phyloP scores from a whole-genome alignment of 495 filamentous ascomycete genomes.

The Chaetomidium leptoderma region DNA sequence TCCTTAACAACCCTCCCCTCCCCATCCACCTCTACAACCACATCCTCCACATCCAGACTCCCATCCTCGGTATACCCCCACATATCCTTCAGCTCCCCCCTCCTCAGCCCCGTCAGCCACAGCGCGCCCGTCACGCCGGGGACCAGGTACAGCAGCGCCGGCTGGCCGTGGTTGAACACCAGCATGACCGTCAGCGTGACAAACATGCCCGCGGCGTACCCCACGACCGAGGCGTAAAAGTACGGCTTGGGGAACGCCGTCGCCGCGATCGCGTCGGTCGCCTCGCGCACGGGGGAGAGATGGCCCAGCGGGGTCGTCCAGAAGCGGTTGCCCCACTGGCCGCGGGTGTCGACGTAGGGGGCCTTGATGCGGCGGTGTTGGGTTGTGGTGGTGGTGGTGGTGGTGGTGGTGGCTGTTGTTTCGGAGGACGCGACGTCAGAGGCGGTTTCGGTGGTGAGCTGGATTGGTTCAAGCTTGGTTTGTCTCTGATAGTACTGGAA shows the following conservation, averaged over 20 bases:
- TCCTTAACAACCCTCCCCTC: conserved; percentile 22
- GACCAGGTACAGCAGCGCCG: conserved; percentile 89
- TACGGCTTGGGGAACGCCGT: conserved; percentile 76
- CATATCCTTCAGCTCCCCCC: conserved; percentile 68
- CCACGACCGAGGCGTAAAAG: conserved; percentile 72
- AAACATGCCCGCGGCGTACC: conserved; percentile 78
- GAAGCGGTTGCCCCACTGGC: conserved; percentile 79
- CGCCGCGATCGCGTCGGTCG: conserved; percentile 41
- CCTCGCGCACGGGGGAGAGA: conserved; percentile 35
- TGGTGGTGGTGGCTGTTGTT: conserved; percentile 28
- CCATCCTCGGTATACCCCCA: conserved; percentile 77
- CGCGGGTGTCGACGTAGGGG: conserved; percentile 54
- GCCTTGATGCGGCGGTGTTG: conserved; percentile 49
- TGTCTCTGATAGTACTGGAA: conserved; percentile 69
- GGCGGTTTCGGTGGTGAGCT: conserved; percentile 29
- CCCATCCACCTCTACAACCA: conserved; percentile 39
- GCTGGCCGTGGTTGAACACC: conserved; percentile 75
- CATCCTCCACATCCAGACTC: conserved; percentile 45
- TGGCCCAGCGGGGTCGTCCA: conserved; percentile 55
- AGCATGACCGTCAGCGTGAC: conserved; percentile 73
- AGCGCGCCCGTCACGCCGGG: conserved; percentile 72
- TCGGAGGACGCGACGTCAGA: not conserved
- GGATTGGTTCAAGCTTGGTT: conserved; percentile 34
- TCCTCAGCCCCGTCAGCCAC: conserved; percentile 72
- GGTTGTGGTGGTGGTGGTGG: conserved; percentile 25